Evolutionary conservation across 257 asterid genomes (phyloP).

Genomic region (Linderniella brevidens): DNA sequence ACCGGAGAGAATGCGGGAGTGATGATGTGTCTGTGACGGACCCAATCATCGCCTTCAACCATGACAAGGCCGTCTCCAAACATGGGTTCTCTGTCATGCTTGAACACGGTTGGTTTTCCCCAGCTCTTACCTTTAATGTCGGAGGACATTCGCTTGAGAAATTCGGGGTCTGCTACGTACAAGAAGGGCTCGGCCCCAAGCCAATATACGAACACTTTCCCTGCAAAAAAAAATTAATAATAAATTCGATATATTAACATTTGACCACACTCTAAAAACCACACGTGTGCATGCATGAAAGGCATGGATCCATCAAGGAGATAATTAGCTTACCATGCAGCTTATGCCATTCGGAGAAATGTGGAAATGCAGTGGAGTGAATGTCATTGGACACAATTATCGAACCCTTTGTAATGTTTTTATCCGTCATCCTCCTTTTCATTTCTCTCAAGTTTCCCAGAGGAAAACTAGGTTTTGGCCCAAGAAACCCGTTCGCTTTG

Average conservation of each 20-base stretch:
- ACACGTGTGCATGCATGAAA: slow-evolving; percentile 5
- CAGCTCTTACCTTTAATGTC: slow-evolving; percentile 54
- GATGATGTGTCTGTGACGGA: slow-evolving; percentile 56
- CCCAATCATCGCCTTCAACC: slow-evolving; percentile 96
- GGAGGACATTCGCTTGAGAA: slow-evolving; percentile 42
- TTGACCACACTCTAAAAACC: too few relatives aligned
- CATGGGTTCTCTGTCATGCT: slow-evolving; percentile 71
- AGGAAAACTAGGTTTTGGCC: slow-evolving; percentile 77
- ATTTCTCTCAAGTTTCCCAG: slow-evolving; percentile 46
- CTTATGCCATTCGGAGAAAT: slow-evolving; percentile 61
- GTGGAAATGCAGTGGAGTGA: slow-evolving; percentile 52
- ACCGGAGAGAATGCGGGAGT: slow-evolving; percentile 75
- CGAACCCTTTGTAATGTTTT: background rate
- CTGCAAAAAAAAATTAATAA: slow-evolving; percentile 18
- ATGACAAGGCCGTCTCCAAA: slow-evolving; percentile 70
- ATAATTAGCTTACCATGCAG: slow-evolving; percentile 29
- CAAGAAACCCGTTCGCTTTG: slow-evolving; percentile 54
- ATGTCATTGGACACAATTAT: slow-evolving; percentile 31
- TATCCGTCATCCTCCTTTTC: slow-evolving; percentile 11
- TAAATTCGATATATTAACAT: background rate
- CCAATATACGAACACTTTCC: slow-evolving; percentile 74
- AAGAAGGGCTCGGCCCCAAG: slow-evolving; percentile 82
- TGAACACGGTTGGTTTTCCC: slow-evolving; percentile 86
- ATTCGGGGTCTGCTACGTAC: slow-evolving; percentile 71
- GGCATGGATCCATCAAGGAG: background rate